Base-by-base conservation (phyloP, 2,329 filamentous ascomycete genomes). In the Colletotrichum somersetense region DNA sequence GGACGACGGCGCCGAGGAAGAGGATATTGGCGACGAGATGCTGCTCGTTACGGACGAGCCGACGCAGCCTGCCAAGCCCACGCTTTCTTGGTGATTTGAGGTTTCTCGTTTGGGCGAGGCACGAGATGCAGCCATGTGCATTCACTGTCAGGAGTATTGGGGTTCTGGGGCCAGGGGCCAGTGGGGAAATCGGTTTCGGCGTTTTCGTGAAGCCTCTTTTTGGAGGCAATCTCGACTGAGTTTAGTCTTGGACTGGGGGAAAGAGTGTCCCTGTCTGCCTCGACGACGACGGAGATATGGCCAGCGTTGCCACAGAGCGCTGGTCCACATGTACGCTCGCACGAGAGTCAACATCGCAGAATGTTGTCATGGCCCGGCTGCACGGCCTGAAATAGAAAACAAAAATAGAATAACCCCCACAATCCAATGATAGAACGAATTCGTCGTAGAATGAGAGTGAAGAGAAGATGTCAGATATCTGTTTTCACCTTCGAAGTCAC, bases 1-100 rank as follows among this genome's bases (percentile, higher is more conserved):
- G 0, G 62, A 67, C 2, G 75, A 74, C 1, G 68, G 12, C 3
- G 56, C 56, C 1, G 66, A 73, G 5, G 71, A 42, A 1, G 58
- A 42, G 7, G 69, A 73, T 0, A 73, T 62, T 0, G 62, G 71
- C 5, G 74, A 79, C 12, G 79, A 81, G 72, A 72, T 78, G 30
- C 76, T 81, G 23, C 72, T 81, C 16, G 79, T 81, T 16, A 73
- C 72, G 33, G 72, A 75, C 8, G 79, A 79, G 38, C 78, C 78
- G 26, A 10, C 7, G 2, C 35, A 52, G 5, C 38, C 46, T 16
- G 18, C 62, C 12, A 42, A 74, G 62, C 68, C 68, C 0, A 55
- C 46, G 26, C 42, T 73, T 30, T 67, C 52, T 14, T 67, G 66
- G 71, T 73, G 40, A 71, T 40, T 48, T 55, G n/a, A 33, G 56